Percentiles rank a stretch among this genome's conserved stretches.
These are phyloP conservation scores for Pichia sp. DNA, from an alignment of 1,139 yeast genomes.

Conservation along the genomic window DNA sequence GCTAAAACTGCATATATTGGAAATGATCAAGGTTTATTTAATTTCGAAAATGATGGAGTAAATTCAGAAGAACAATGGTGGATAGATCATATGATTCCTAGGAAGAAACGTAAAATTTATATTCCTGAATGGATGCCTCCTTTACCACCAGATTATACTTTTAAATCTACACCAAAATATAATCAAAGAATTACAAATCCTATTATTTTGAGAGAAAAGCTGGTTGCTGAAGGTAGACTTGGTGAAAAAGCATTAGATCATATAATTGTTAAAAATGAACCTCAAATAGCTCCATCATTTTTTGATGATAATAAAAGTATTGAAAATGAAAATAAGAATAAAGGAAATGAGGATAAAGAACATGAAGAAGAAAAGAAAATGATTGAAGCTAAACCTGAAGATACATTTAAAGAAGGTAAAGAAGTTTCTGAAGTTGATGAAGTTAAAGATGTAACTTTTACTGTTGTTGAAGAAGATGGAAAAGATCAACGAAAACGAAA, in stretches of 20 bases:
- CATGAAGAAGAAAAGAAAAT: slow-evolving; percentile 19
- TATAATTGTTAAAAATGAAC: slow-evolving; percentile 33
- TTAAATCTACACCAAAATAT: slow-evolving; percentile 65
- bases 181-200: slow-evolving; percentile 65
- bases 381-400: slow-evolving; percentile 18
- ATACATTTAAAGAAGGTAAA: background rate
- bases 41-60: slow-evolving; percentile 37
- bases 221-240: slow-evolving; percentile 72
- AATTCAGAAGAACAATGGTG: slow-evolving; percentile 39
- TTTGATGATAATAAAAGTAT: slow-evolving; percentile 18
- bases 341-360: slow-evolving; percentile 12
- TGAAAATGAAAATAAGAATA: slow-evolving; percentile 15
- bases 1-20: slow-evolving; percentile 19
- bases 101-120: slow-evolving; percentile 38
- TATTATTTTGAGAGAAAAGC: slow-evolving; percentile 56
- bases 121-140: slow-evolving; percentile 77
- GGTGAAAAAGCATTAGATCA: slow-evolving; percentile 73
- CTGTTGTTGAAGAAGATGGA: too few species aligned
- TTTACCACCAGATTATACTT: slow-evolving; percentile 91
- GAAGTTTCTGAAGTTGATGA: too few species aligned
- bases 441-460: too few species aligned
- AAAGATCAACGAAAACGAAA: too few species aligned
- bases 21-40: slow-evolving; percentile 15
- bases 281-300: slow-evolving; percentile 1
- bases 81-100: slow-evolving; percentile 14